A percentile compares a stretch with the other conserved stretches of the same genome.
Evolutionary conservation across 441 rosid species (phyloP).

Genomic region (Isatis lusitanica): DNA sequence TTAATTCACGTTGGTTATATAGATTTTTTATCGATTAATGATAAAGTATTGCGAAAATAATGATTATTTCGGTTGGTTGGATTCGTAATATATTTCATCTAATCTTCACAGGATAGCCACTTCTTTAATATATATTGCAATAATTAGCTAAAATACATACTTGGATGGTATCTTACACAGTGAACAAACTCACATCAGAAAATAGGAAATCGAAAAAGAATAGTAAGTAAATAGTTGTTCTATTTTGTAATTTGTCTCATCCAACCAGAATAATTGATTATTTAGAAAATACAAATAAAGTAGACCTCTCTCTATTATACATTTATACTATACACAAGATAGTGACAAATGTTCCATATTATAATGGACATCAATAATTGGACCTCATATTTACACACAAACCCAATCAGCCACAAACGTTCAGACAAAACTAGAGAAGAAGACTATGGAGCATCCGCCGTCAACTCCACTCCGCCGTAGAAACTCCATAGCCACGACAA

Average conservation of each 20-base stretch:
- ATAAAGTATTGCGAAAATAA: neutral
- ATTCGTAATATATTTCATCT: conserved; percentile 5
- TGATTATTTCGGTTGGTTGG: conserved; percentile 14
- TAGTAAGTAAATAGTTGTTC: neutral
- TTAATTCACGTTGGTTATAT: neutral
- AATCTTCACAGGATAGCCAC: neutral
- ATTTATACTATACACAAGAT: neutral
- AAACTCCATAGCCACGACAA: conserved; percentile 49
- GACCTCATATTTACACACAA: neutral
- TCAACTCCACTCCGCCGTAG: conserved; percentile 47
- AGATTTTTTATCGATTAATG: neutral
- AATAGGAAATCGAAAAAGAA: neutral
- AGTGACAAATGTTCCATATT: conserved; percentile 25
- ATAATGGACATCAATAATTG: conserved; percentile 21
- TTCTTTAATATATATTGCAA: neutral
- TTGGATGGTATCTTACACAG: neutral
- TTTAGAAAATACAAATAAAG: conserved; percentile 4
- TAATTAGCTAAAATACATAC: neutral
- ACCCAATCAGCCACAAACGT: conserved; percentile 13
- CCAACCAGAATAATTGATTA: neutral
- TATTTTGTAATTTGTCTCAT: neutral
- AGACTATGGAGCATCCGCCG: conserved; percentile 30
- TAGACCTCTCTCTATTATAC: neutral
- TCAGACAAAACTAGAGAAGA: neutral
- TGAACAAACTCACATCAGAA: neutral